A percentile compares a stretch with the other conserved stretches of the same genome.
These are phyloP conservation scores for Zhuliangozyma parablackwelliae DNA, from an alignment of 1,139 yeast genomes.

Conservation along the genomic window DNA sequence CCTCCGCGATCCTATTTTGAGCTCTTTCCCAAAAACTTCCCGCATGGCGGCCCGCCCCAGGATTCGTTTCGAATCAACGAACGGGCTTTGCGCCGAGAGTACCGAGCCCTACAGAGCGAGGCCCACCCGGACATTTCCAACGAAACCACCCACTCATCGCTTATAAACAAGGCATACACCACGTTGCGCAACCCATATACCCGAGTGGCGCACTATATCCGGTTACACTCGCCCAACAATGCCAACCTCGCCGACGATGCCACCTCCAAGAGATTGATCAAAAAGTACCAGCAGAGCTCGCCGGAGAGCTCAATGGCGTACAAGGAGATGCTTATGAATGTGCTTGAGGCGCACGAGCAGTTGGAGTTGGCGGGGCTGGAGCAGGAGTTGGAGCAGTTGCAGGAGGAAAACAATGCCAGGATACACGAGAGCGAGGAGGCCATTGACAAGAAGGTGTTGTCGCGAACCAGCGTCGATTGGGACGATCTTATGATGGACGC, in stretches of 20 bases:
- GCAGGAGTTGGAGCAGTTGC: constrained; percentile 51
- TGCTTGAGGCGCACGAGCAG: constrained; percentile 77
- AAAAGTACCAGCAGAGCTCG: constrained; percentile 26
- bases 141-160: constrained; percentile 32
- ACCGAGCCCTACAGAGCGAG: constrained; percentile 62
- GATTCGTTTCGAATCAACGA: constrained; percentile 58
- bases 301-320: constrained; percentile 35
- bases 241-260: constrained; percentile 40
- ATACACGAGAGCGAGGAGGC: constrained; percentile 36
- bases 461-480: constrained; percentile 27
- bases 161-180: constrained; percentile 71
- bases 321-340: constrained; percentile 63
- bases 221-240: constrained; percentile 33
- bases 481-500: constrained; percentile 62
- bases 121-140: constrained; percentile 71
- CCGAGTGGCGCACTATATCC: constrained; percentile 44
- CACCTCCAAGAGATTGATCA: constrained; percentile 32
- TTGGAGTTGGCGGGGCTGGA: constrained; percentile 60
- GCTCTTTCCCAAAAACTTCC: constrained; percentile 73
- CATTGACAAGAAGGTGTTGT: constrained; percentile 23
- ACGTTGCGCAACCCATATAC: constrained; percentile 65
- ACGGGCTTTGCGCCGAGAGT: constrained; percentile 63
- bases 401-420: constrained; percentile 51
- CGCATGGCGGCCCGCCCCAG: constrained; percentile 62
- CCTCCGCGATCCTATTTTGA: constrained; percentile 38